A percentile compares a stretch with the other conserved stretches of the same genome.
phyloP scores from a whole-genome alignment of 257 asterid genomes.

The Solanum medicagineum region DNA sequence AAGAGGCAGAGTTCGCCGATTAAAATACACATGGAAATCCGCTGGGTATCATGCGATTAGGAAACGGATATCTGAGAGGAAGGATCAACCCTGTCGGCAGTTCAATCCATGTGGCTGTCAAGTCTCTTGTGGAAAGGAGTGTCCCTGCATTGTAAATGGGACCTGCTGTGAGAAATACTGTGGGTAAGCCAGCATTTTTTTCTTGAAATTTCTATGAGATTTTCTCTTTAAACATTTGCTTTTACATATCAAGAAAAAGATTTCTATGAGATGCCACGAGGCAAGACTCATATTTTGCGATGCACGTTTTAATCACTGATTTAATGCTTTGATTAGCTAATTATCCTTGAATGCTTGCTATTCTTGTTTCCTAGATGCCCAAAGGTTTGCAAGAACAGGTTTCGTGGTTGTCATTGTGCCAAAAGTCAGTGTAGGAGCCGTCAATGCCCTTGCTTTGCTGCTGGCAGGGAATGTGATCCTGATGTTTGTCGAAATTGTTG shows the following conservation, averaged over 20 bases:
- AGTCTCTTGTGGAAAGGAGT: slow-evolving; percentile 83
- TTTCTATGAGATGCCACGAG: slow-evolving; percentile 13
- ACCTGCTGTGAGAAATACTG: slow-evolving; percentile 96
- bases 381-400: slow-evolving; percentile 86
- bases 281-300: slow-evolving; percentile 6
- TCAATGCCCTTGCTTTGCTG: slow-evolving; percentile 98
- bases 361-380: slow-evolving; percentile 52
- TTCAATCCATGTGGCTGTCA: slow-evolving; percentile 92
- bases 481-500: slow-evolving; percentile 98
- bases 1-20: slow-evolving; percentile 89
- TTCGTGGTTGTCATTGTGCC: slow-evolving; percentile 98
- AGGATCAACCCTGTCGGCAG: slow-evolving; percentile 93
- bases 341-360: not conserved
- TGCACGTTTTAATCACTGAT: not conserved
- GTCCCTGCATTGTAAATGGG: slow-evolving; percentile 73
- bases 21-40: slow-evolving; percentile 92
- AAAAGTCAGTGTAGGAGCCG: slow-evolving; percentile 99
- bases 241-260: not conserved
- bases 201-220: not conserved
- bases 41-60: slow-evolving; percentile 82
- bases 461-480: slow-evolving; percentile 92
- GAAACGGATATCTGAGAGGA: slow-evolving; percentile 79
- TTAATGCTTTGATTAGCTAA: not conserved
- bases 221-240: not conserved
- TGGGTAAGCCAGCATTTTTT: slow-evolving; percentile 46